Base-by-base conservation (phyloP, 2,329 filamentous ascomycete species). In the Venturia nashicola region DNA sequence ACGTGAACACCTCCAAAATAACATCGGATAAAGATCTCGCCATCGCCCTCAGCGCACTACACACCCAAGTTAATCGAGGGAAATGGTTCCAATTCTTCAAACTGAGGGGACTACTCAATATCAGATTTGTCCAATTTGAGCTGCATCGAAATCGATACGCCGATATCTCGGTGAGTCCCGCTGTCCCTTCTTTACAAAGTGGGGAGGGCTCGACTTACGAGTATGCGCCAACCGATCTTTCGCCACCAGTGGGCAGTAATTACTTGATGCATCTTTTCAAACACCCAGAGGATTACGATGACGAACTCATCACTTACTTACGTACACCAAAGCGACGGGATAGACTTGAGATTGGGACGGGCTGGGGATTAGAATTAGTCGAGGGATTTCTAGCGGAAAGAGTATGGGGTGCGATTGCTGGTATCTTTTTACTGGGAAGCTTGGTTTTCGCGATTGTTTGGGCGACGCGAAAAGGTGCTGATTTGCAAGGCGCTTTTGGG, bases 401-500 rank as follows among this genome's bases (percentile, higher is more conserved):
- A 39, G 73, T 76, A 0, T 76, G 74, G 75, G 65, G 67, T 62
- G 64, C 69, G 11, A 61, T 72, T 1, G 69, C 73, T 65, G 57
- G 65, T 0, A 63, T 71, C 12, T 74, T 74, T 64, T 69, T 69
- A 2, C 36, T 74, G 23, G 72, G 69, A 6, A 75, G 74, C 65
- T 61, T 67, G 1, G 69, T 73, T 2, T 76, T 76, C 67, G 74
- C 70, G 0, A 65, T 72, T 4, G 64, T 71, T 34, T 76, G 74
- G 74, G 70, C 71, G 2, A 62, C 34, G 18, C 54, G 70, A 6
- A 69, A 68, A 61, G 69, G 68, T 61, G 67, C 68, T 7, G 74
- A 76, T 64, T 66, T 76, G 12, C 74, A 76, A 63, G 74, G 75
- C n/a, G 75, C 74, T 14, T 76, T 76, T 68, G 74, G 73, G 1